These are phyloP conservation scores for Stereum hirsutum DNA, from an alignment of 1,284 basidiomycete genomes.

Conservation along the genomic window DNA sequence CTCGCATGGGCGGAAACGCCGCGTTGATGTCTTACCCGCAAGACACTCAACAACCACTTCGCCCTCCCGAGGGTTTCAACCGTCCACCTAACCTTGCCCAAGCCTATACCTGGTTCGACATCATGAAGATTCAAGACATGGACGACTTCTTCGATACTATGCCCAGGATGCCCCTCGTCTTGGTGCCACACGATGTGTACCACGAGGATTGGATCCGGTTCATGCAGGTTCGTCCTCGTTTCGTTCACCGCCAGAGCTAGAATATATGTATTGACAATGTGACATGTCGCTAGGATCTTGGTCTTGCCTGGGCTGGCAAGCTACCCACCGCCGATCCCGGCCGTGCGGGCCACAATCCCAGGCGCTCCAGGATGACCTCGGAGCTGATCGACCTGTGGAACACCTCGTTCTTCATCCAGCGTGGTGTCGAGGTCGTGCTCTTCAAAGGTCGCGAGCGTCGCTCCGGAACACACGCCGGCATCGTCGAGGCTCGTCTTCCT, in stretches of 20 bases:
- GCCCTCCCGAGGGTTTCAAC: constrained; percentile 60
- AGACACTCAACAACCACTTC: constrained; percentile 36
- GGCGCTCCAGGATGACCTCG: constrained; percentile 47
- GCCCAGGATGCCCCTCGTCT: constrained; percentile 61
- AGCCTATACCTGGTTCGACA: constrained; percentile 59
- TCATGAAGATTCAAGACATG: constrained; percentile 65
- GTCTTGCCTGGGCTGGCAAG: constrained; percentile 62
- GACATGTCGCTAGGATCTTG: constrained; percentile 42
- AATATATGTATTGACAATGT: constrained; percentile 2
- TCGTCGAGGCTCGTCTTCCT: constrained; percentile 42
- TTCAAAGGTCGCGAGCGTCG: constrained; percentile 70
- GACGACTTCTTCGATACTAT: constrained; percentile 55
- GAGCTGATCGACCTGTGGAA: constrained; percentile 76
- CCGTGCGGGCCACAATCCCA: constrained; percentile 27
- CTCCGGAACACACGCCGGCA: constrained; percentile 48
- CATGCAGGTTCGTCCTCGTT: constrained; percentile 43
- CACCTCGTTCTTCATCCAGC: constrained; percentile 55
- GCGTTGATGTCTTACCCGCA: constrained; percentile 10
- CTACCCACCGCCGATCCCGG: constrained; percentile 51
- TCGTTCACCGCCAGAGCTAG: no score
- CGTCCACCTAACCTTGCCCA: constrained; percentile 59
- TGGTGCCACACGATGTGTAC: constrained; percentile 69
- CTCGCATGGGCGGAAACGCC: constrained; percentile 5
- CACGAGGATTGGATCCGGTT: constrained; percentile 70
- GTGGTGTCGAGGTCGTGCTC: constrained; percentile 63